A percentile compares a stretch with the other conserved stretches of the same genome.
These are phyloP conservation scores for Clonostachys solani DNA, from an alignment of 2,329 filamentous ascomycete genomes.

Conservation along the genomic window DNA sequence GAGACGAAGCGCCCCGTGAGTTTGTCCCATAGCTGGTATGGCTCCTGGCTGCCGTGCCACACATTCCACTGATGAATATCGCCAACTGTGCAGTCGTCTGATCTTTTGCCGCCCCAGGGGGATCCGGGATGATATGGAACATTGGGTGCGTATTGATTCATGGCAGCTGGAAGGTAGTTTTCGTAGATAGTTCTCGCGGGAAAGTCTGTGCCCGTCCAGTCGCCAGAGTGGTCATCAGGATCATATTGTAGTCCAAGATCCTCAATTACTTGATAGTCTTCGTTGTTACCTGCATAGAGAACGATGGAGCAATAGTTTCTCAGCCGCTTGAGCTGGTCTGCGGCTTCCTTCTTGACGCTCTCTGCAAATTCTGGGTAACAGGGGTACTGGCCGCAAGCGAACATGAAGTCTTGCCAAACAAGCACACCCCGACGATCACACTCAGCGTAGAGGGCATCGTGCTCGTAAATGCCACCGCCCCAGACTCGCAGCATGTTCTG, in stretches of 20 bases:
- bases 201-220: constrained; percentile 73
- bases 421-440: constrained; percentile 64
- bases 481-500: constrained; percentile 67
- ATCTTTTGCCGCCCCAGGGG: constrained; percentile 55
- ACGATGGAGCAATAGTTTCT: constrained; percentile 61
- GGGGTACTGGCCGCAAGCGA: constrained; percentile 61
- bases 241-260: constrained; percentile 64
- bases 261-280: constrained; percentile 73
- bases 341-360: constrained; percentile 54
- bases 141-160: constrained; percentile 53
- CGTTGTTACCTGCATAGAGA: constrained; percentile 78
- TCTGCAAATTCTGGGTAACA: constrained; percentile 52
- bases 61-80: constrained; percentile 74
- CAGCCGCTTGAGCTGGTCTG: constrained; percentile 54
- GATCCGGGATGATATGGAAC: constrained; percentile 69
- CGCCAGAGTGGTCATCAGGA: constrained; percentile 68
- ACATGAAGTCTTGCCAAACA: constrained; percentile 71
- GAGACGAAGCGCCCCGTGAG: constrained; percentile 73
- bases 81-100: constrained; percentile 65
- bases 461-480: constrained; percentile 41
- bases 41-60: constrained; percentile 70
- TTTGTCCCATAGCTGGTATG: constrained; percentile 70
- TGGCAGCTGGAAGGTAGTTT: constrained; percentile 65
- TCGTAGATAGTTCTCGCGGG: constrained; percentile 76
- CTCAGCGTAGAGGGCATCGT: constrained; percentile 61